phyloP scores from a whole-genome alignment of 495 filamentous ascomycete genomes.

The Pseudevernia furfuracea region DNA sequence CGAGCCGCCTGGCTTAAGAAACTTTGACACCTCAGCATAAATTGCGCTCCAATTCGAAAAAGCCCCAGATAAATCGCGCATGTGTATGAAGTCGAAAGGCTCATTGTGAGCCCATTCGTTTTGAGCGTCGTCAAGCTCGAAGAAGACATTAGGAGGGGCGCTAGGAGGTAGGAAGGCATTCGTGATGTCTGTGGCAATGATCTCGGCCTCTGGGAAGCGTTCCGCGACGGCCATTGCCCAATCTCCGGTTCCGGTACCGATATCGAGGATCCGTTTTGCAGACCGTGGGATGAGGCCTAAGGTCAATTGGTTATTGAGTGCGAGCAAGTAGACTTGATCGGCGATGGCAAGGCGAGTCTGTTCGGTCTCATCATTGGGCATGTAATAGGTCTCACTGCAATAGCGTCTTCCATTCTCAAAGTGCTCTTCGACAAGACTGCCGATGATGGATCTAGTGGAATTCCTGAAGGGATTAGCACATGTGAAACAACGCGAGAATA shows the following conservation, averaged over 20 bases:
- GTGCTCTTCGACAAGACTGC: conserved; percentile 47
- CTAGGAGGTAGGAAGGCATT: conserved; percentile 22
- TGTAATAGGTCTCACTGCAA: conserved; percentile 57
- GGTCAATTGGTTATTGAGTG: conserved; percentile 53
- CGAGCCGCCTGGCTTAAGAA: conserved; percentile 57
- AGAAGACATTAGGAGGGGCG: conserved; percentile 56
- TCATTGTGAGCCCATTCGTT: conserved; percentile 48
- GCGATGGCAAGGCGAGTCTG: conserved; percentile 61
- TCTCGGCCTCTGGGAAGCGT: conserved; percentile 51
- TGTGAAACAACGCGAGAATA: neutral
- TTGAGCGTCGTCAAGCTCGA: conserved; percentile 63
- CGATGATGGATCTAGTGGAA: conserved; percentile 53
- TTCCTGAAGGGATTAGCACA: conserved; percentile 35
- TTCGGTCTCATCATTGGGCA: conserved; percentile 70
- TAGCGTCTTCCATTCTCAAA: conserved; percentile 63
- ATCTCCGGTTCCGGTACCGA: conserved; percentile 63
- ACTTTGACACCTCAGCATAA: conserved; percentile 52
- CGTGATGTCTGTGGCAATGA: conserved; percentile 62
- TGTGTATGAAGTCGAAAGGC: conserved; percentile 58
- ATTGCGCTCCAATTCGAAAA: conserved; percentile 53
- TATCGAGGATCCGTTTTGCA: conserved; percentile 53
- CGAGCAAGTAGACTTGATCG: conserved; percentile 56
- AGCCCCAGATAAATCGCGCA: conserved; percentile 55
- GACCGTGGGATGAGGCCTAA: conserved; percentile 47
- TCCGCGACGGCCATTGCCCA: conserved; percentile 71